Base-by-base conservation (phyloP, 441 rosid species). In the Pelargonium citronellum region DNA sequence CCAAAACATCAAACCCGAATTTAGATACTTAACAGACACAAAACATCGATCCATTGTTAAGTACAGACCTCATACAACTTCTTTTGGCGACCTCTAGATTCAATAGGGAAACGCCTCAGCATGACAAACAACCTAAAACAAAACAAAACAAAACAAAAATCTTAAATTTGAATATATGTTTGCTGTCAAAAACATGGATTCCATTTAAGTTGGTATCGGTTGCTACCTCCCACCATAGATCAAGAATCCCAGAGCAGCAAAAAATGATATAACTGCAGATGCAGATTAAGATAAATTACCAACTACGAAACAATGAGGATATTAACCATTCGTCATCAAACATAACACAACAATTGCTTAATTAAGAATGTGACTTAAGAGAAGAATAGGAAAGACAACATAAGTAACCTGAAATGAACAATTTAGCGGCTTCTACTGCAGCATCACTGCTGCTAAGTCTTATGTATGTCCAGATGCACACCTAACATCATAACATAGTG, bases 181-280 rank as follows among this genome's bases (percentile, higher is more conserved):
- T 7, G 1, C 6, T 15, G 20, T 53, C 7, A 12, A 53, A 53
- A 53, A 53, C 58, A 51, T 15, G 58, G 20, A 53, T 12, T 64
- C 16, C n/a, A 7, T 13, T 3, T 11, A 1, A 13, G 12, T 30
- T 12, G 19, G 75, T 3, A 55, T 66, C 16, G 39, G n/a, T 37
- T 64, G 55, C 71, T 77, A 86, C 90, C 92, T 86, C 41, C 92
- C 92, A 19, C 90, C 90, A 55, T 86, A 88, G 68, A 83, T 71
- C 80, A 86, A 68, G 80, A 88, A 86, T 43, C 86, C 87, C 5
- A 83, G 30, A 37, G 92, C 90, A 69, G 87, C 83, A 53, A 65
- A 66, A 11, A 88, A 67, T 6, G 90, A 88, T 41, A 83, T 67
- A 17, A 74, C 92, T 87, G 84, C 71, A 80, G 37, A 39, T 70